A percentile compares a stretch with the other conserved stretches of the same genome.
Evolutionary conservation across 2,329 filamentous ascomycete genomes (phyloP).

Genomic region (Botrytis cinerea): DNA sequence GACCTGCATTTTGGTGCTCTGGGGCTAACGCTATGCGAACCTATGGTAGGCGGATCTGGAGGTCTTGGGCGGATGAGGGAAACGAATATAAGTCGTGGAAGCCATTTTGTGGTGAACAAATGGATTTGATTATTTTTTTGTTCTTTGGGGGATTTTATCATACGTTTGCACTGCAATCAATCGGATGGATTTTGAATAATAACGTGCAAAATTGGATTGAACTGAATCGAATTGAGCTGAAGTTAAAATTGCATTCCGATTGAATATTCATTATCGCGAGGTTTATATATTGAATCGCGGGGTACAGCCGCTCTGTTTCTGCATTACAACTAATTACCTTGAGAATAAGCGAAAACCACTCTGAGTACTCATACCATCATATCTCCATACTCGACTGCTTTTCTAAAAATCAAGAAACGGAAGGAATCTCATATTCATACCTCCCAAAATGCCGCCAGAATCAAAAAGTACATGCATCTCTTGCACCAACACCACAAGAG

Average conservation of each 20-base stretch:
- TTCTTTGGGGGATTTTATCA: not conserved
- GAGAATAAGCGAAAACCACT: not conserved
- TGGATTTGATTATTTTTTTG: too few species aligned
- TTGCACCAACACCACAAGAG: not conserved
- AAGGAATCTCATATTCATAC: not conserved
- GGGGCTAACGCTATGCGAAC: not conserved
- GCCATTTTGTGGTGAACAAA: not conserved
- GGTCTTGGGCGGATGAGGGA: not conserved
- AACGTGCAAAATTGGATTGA: not conserved
- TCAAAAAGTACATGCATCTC: not conserved
- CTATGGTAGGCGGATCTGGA: not conserved
- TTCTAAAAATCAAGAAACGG: not conserved
- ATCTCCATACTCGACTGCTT: not conserved
- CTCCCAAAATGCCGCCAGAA: conserved; percentile 14
- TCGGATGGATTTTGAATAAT: not conserved
- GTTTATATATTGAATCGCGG: not conserved
- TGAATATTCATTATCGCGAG: not conserved
- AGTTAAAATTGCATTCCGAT: not conserved
- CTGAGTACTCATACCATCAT: not conserved
- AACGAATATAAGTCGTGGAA: not conserved
- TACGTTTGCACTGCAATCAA: not conserved
- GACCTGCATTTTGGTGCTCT: conserved; percentile 4
- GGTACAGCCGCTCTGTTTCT: not conserved
- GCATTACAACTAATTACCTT: not conserved
- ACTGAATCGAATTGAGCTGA: not conserved